Percentiles rank a stretch among this genome's conserved stretches.
Conservation (phyloP, 129 eudicot genomes). For the Oenanthe sinensis region DNA sequence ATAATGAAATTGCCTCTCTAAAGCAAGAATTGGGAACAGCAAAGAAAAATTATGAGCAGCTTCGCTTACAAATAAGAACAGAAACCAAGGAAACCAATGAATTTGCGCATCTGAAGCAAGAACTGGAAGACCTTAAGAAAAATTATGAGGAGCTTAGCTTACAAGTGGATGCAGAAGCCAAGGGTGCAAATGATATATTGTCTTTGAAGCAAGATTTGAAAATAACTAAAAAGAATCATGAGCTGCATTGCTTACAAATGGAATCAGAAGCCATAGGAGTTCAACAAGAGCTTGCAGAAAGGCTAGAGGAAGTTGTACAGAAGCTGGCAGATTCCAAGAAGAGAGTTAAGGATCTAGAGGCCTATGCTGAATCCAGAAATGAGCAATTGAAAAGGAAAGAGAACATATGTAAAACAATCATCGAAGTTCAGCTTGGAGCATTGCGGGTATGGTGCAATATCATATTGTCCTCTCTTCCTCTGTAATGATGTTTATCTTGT, state of each 20-base stretch:
- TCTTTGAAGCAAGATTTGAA: slow-evolving; percentile 49
- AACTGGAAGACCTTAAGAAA: slow-evolving; percentile 44
- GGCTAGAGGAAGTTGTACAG: slow-evolving; percentile 33
- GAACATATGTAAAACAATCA: slow-evolving; percentile 50
- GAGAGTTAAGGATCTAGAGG: slow-evolving; percentile 54
- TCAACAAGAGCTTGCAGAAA: slow-evolving; percentile 48
- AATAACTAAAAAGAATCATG: slow-evolving; percentile 35
- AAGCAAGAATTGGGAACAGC: slow-evolving; percentile 50
- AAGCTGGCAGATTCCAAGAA: slow-evolving; percentile 42
- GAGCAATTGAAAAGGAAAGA: slow-evolving; percentile 54
- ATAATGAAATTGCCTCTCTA: slow-evolving; percentile 29
- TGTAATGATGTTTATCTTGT: neutral
- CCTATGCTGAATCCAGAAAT: slow-evolving; percentile 33
- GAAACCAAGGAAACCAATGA: slow-evolving; percentile 32
- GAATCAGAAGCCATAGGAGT: slow-evolving; percentile 36
- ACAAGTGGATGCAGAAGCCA: slow-evolving; percentile 34
- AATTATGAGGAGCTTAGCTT: slow-evolving; percentile 26
- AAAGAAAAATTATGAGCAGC: slow-evolving; percentile 37
- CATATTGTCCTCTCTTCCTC: neutral
- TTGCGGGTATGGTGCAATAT: slow-evolving; percentile 38
- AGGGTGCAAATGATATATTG: slow-evolving; percentile 28
- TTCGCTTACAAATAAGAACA: slow-evolving; percentile 27
- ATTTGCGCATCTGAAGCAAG: slow-evolving; percentile 37
- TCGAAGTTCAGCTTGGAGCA: slow-evolving; percentile 64
- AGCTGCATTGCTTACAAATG: slow-evolving; percentile 30